Percentiles rank a stretch among this genome's conserved stretches.
Evolutionary conservation across 2,329 filamentous ascomycete genomes (phyloP).

Genomic region (Trichoderma asperellum): DNA sequence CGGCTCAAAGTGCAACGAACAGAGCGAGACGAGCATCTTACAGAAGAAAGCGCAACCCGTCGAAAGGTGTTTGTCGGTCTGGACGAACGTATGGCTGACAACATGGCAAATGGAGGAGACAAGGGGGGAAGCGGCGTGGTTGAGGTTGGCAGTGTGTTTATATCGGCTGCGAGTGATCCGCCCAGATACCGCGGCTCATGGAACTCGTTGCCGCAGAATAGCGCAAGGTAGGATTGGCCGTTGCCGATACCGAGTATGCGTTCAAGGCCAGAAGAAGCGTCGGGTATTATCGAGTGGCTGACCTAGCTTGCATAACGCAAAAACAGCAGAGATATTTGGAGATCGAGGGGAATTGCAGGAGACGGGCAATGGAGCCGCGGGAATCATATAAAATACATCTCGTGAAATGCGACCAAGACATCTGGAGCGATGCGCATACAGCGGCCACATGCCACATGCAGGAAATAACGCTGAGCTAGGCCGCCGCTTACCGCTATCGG

Average conservation of each 20-base stretch:
- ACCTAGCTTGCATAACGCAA: background rate
- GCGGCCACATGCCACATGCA: conserved; percentile 21
- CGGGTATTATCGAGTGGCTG: background rate
- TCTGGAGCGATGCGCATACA: background rate
- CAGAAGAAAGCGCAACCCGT: conserved; percentile 37
- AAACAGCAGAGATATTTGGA: background rate
- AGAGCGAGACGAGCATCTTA: background rate
- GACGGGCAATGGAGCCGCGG: conserved; percentile 16
- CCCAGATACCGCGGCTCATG: conserved; percentile 26
- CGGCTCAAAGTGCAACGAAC: background rate
- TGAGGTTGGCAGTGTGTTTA: conserved; percentile 7
- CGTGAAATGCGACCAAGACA: conserved; percentile 4
- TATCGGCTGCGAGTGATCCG: conserved; percentile 24
- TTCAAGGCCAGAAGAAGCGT: background rate
- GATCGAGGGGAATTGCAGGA: background rate
- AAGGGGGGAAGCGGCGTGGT: conserved; percentile 3
- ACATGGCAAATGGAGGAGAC: conserved; percentile 40
- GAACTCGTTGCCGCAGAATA: conserved; percentile 12
- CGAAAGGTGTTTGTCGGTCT: conserved; percentile 43
- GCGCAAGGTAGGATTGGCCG: background rate
- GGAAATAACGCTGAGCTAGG: conserved; percentile 20
- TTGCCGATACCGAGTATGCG: background rate
- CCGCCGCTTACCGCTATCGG: conserved; percentile 21
- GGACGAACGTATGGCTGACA: conserved; percentile 41
- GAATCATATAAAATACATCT: conserved; percentile 13